Evolutionary conservation across 169 alveolate genomes (phyloP), one percentile per base, ranked within the genome.

Genomic region (Cryptosporidium sp.): DNA sequence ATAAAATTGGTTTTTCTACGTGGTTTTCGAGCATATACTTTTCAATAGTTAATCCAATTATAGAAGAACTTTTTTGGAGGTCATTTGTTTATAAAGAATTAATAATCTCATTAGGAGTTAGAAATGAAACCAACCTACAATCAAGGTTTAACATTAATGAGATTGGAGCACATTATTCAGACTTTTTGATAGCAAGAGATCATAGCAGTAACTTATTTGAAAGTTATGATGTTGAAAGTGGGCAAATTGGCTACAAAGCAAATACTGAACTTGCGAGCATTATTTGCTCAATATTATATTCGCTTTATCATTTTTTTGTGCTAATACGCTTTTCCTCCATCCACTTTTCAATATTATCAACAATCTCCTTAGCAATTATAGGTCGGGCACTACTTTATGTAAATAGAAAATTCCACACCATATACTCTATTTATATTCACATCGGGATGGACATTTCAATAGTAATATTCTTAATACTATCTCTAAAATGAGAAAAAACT

Each of bases 11-110:
- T 26, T 37, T 65, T n/a, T 80, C 37, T 45, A 26, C 69, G 6
- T 45, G 37, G 26, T 45, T 60, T 45, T 80, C 89, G 8, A 37
- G 39, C 42, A 33, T 80, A 26, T 80, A 80, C n/a, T 62, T 80
- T 42, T 65, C 62, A 3, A 37, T 60, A 21, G 45, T 80, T 37
- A 80, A 80, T 48, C 89, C 89, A 42, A 21, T 80, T 18, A 45
- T 80, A 39, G 89, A 80, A 39, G 89, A 80, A 29, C 33, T 80
- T 26, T 80, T 80, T 62, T 80, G 89, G 89, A 61, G 89, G 62
- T 65, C 51, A 7, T 80, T 80, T 42, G 35, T 80, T 42, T 44
- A 26, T 31, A 80, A 65, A 8, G 69, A 80, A 37, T 42, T 80
- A 80, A 18, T n/a, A 6, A 23, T n/a, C 3, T 72, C 37, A 26